Evolutionary conservation across 2,329 filamentous ascomycete species (phyloP).

Genomic region (Cladosporium sphaerospermum): DNA sequence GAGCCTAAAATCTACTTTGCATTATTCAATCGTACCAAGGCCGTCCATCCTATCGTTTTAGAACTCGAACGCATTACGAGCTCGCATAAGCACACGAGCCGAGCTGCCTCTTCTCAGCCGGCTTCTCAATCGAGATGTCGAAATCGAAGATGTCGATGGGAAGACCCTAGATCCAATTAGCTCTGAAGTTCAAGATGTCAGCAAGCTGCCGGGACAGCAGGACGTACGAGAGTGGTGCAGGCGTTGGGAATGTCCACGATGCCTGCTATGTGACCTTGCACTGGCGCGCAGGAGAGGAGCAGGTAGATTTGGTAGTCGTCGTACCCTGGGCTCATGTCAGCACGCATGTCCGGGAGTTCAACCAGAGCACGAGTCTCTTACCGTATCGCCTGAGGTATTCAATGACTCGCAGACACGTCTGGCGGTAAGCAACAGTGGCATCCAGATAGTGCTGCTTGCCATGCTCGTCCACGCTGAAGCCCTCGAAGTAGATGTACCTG

Average conservation of each 20-base stretch:
- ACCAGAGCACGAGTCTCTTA: slow-evolving; percentile 18
- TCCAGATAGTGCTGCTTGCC: slow-evolving; percentile 89
- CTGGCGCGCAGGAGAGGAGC: slow-evolving; percentile 74
- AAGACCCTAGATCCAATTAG: slow-evolving; percentile 40
- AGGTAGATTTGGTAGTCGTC: slow-evolving; percentile 77
- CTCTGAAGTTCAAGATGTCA: neutral
- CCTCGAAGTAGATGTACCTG: slow-evolving; percentile 77
- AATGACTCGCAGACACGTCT: slow-evolving; percentile 70
- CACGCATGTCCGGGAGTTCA: neutral
- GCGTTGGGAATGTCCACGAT: slow-evolving; percentile 89
- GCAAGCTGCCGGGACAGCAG: neutral
- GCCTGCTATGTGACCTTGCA: slow-evolving; percentile 82
- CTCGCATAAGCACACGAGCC: slow-evolving; percentile 62
- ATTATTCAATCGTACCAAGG: too few relatives aligned
- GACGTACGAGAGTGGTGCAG: slow-evolving; percentile 69
- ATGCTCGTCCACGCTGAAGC: slow-evolving; percentile 80
- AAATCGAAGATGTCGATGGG: slow-evolving; percentile 96
- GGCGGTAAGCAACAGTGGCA: slow-evolving; percentile 76
- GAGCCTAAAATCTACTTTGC: too few relatives aligned
- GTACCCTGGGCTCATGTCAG: slow-evolving; percentile 39
- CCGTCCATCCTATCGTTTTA: too few relatives aligned
- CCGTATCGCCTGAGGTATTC: slow-evolving; percentile 71
- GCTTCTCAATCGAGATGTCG: slow-evolving; percentile 67
- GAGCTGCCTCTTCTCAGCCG: slow-evolving; percentile 59
- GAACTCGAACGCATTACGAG: slow-evolving; percentile 12